A percentile compares a stretch with the other conserved stretches of the same genome.
These are phyloP conservation scores for Candida nonsorbophila DNA, from an alignment of 805 yeast genomes.

Conservation along the genomic window DNA sequence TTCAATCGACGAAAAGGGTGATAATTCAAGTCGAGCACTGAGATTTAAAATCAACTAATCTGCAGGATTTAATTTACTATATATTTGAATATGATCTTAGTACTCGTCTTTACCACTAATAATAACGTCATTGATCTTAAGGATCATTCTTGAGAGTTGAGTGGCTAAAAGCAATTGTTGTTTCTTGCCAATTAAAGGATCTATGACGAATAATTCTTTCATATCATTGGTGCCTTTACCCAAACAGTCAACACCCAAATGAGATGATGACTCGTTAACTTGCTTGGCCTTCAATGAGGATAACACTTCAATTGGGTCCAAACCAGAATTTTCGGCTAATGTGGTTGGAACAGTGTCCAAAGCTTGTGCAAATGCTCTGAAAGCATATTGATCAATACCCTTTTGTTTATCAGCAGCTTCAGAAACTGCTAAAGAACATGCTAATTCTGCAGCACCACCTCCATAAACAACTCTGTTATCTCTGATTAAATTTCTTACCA, in stretches of 20 bases:
- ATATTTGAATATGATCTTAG: too few relatives aligned
- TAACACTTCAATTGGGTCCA: conserved; percentile 87
- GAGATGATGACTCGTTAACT: conserved; percentile 61
- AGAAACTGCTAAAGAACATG: conserved; percentile 86
- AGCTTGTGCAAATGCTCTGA: conserved; percentile 90
- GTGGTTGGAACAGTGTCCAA: conserved; percentile 91
- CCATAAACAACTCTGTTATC: conserved; percentile 97
- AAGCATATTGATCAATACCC: conserved; percentile 97
- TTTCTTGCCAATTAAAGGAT: conserved; percentile 95
- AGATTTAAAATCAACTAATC: too few relatives aligned
- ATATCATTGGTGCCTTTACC: conserved; percentile 86
- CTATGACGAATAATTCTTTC: conserved; percentile 92
- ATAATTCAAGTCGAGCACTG: too few relatives aligned
- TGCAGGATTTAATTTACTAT: too few relatives aligned
- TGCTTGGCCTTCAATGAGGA: conserved; percentile 82
- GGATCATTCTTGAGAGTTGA: conserved; percentile 94
- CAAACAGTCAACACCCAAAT: conserved; percentile 90
- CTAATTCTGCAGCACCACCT: conserved; percentile 97
- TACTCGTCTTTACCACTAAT: conserved; percentile 80
- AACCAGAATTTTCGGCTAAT: conserved; percentile 94
- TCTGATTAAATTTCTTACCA: conserved; percentile 88
- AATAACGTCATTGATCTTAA: conserved; percentile 94
- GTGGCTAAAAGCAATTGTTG: conserved; percentile 95
- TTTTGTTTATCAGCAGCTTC: conserved; percentile 89
- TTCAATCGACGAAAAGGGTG: too few relatives aligned